Conservation (phyloP, 1,139 yeast genomes). For the Pichia sp. region DNA sequence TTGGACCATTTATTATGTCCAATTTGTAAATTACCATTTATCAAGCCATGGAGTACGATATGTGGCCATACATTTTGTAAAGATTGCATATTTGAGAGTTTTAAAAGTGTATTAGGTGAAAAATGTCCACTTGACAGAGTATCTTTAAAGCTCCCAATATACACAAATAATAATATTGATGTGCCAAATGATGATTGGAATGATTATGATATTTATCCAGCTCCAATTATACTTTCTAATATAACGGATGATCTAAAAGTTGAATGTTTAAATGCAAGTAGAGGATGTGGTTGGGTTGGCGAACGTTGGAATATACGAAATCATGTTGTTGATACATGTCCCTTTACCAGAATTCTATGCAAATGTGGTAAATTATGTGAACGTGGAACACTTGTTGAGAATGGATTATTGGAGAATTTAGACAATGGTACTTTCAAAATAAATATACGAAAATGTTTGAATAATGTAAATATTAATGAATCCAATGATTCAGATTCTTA, state of each 20-base stretch:
- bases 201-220: slow-evolving; percentile 42
- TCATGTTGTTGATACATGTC: slow-evolving; percentile 48
- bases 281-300: slow-evolving; percentile 58
- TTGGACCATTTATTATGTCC: slow-evolving; percentile 53
- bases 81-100: slow-evolving; percentile 44
- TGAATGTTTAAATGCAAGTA: slow-evolving; percentile 42
- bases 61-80: slow-evolving; percentile 59
- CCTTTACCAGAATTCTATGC: slow-evolving; percentile 45
- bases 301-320: slow-evolving; percentile 54
- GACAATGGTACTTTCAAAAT: neutral
- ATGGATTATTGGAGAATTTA: slow-evolving; percentile 1
- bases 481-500: slow-evolving; percentile 5
- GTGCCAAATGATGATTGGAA: neutral
- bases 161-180: neutral
- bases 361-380: slow-evolving; percentile 20
- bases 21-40: slow-evolving; percentile 51
- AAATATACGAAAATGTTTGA: neutral
- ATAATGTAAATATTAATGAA: neutral
- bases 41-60: slow-evolving; percentile 47
- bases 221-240: slow-evolving; percentile 56
- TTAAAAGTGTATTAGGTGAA: slow-evolving; percentile 34
- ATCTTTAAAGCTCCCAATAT: slow-evolving; percentile 30
- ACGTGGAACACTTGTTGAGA: slow-evolving; percentile 12
- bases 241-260: slow-evolving; percentile 57
- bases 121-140: slow-evolving; percentile 63